phyloP scores from a whole-genome alignment of 2,329 filamentous ascomycete species.

The Penicillium griseofulvum region DNA sequence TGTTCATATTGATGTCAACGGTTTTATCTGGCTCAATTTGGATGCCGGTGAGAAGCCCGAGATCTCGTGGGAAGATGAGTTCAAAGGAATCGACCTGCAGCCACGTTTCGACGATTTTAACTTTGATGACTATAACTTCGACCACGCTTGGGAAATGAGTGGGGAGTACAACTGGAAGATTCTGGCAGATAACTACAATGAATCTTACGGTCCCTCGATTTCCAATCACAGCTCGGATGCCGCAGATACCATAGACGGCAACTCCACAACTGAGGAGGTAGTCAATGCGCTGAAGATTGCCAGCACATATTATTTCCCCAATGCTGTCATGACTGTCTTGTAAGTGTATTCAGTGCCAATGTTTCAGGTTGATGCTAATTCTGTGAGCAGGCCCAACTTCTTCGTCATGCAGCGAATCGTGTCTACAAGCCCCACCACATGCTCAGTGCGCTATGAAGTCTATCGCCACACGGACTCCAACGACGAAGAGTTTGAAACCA shows the following conservation, averaged over 20 bases:
- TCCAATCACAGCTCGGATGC: constrained; percentile 53
- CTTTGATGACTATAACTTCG: constrained; percentile 20
- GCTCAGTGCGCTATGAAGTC: constrained; percentile 61
- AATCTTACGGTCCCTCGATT: constrained; percentile 48
- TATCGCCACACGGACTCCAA: constrained; percentile 60
- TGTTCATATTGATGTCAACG: constrained; percentile 19
- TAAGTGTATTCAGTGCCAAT: constrained; percentile 13
- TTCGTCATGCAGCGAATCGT: constrained; percentile 65
- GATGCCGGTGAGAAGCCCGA: constrained; percentile 16
- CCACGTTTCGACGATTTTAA: constrained; percentile 13
- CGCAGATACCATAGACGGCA: constrained; percentile 44
- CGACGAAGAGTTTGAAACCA: constrained; percentile 57
- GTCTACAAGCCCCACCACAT: constrained; percentile 52
- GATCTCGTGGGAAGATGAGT: constrained; percentile 20
- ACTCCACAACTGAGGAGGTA: constrained; percentile 50
- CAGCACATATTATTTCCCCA: constrained; percentile 39
- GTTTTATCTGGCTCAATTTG: constrained; percentile 26
- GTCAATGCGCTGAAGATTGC: constrained; percentile 42
- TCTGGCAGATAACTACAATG: constrained; percentile 38
- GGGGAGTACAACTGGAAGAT: constrained; percentile 25
- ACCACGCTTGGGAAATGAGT: constrained; percentile 18
- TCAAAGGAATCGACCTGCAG: constrained; percentile 15
- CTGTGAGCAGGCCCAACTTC: constrained; percentile 48
- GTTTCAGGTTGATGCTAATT: not conserved
- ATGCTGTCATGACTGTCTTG: constrained; percentile 33